A percentile compares a stretch with the other conserved stretches of the same genome.
Evolutionary conservation across 768 basidiomycete species (phyloP).

Genomic region (Suillus occidentalis): DNA sequence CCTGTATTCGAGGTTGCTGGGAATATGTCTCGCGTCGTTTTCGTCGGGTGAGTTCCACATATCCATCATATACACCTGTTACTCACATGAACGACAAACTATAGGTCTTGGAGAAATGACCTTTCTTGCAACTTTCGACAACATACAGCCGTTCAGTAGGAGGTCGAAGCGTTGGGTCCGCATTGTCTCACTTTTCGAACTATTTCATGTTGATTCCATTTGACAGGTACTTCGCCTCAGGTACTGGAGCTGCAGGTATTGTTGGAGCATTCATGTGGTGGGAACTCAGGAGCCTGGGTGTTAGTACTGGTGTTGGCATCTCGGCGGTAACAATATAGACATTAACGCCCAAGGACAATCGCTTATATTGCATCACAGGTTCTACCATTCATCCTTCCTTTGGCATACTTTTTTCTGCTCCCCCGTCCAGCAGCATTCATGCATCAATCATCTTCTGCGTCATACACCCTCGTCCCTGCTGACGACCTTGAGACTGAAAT

Average conservation of each 20-base stretch:
- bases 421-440: constrained; percentile 59
- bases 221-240: constrained; percentile 83
- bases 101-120: constrained; percentile 91
- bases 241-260: constrained; percentile 93
- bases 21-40: constrained; percentile 82
- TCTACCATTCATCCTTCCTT: constrained; percentile 77
- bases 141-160: constrained; percentile 72
- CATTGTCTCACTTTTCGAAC: neutral
- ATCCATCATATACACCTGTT: neutral
- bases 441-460: constrained; percentile 34
- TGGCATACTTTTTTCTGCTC: constrained; percentile 76
- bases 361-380: constrained; percentile 45
- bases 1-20: constrained; percentile 69
- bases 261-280: constrained; percentile 95
- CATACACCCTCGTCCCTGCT: constrained; percentile 40
- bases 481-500: constrained; percentile 23
- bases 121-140: constrained; percentile 92
- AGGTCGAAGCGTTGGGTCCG: constrained; percentile 80
- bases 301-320: constrained; percentile 77
- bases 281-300: constrained; percentile 83
- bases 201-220: neutral
- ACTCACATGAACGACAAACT: constrained; percentile 9
- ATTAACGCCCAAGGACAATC: constrained; percentile 2
- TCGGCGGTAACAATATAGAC: constrained; percentile 59
- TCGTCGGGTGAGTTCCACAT: constrained; percentile 60